phyloP scores from a whole-genome alignment of 2,329 filamentous ascomycete genomes.

The Talaromyces sp. region DNA sequence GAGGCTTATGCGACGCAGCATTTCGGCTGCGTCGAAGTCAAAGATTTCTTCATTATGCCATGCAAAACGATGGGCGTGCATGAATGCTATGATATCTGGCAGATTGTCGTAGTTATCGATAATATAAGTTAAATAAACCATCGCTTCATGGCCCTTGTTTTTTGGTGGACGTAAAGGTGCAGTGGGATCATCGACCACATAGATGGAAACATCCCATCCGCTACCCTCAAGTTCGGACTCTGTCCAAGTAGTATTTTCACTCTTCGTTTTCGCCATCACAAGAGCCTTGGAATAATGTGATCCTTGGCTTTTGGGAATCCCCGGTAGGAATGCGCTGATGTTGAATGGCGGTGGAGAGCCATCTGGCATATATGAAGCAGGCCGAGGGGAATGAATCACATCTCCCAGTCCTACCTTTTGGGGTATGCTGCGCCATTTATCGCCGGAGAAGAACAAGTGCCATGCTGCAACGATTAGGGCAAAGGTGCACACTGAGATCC shows the following conservation, averaged over 20 bases:
- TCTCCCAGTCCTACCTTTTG: slow-evolving; percentile 41
- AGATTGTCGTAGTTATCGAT: slow-evolving; percentile 61
- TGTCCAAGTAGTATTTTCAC: slow-evolving; percentile 38
- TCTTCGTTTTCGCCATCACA: slow-evolving; percentile 33
- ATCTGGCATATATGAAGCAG: slow-evolving; percentile 14
- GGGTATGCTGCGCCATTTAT: slow-evolving; percentile 34
- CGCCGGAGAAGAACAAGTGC: slow-evolving; percentile 26
- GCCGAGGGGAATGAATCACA: slow-evolving; percentile 14
- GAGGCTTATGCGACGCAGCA: slow-evolving; percentile 51
- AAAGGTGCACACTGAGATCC: slow-evolving; percentile 30
- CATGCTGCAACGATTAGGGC: slow-evolving; percentile 27
- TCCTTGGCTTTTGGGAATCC: slow-evolving; percentile 43
- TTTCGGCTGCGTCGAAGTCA: slow-evolving; percentile 49
- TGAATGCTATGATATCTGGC: slow-evolving; percentile 58
- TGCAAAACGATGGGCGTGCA: slow-evolving; percentile 55
- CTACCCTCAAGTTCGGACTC: slow-evolving; percentile 52
- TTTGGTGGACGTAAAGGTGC: slow-evolving; percentile 52
- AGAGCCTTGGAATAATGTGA: slow-evolving; percentile 53
- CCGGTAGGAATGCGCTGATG: slow-evolving; percentile 30
- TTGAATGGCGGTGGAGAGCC: slow-evolving; percentile 15
- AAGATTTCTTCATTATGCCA: slow-evolving; percentile 61
- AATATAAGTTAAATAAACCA: slow-evolving; percentile 61
- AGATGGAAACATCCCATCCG: slow-evolving; percentile 46
- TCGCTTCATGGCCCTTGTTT: slow-evolving; percentile 62
- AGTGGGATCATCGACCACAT: slow-evolving; percentile 52